Base-by-base conservation (phyloP, 495 filamentous ascomycete species). In the Talaromyces stipitatus region DNA sequence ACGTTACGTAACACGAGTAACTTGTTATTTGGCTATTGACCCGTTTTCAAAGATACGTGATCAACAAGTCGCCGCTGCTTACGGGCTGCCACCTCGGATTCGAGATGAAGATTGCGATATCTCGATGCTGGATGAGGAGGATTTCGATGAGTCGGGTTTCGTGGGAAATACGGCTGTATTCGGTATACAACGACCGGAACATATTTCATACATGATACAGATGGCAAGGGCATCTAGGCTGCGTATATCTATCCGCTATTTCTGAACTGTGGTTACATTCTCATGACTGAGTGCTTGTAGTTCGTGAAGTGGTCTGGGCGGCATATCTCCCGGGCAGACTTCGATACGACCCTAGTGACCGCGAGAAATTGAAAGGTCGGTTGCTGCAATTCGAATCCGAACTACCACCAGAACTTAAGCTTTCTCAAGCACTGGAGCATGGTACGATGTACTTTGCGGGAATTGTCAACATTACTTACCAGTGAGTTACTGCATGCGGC, bases 31-130 rank as follows among this genome's bases (percentile, higher is more conserved):
- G 33, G 26, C 14, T 23, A 10, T 22, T 29, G 27, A 18, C 11
- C 18, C 10, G 10, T 29, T 28, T 27, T 2, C 45, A 29, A 50
- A 74, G 70, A 66, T 72, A 8, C 67, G 72, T 18, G 72, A 75
- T 29, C 72, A 75, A 54, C 72, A 75, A 61, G 72, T 69, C 22
- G 71, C 72, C 0, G 70, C 70, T 16, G 72, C 72, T 3, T 55
- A 72, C 1, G 72, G 72, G 6, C 50, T 75, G 1, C 72, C 72
- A 2, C 64, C 72, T 18, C 62, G 72, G 6, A 76, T 75, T n/a
- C 69, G 72, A 7, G 73, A 78, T 29, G 74, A 78, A 58, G 76
- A 77, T 41, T 77, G 76, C 41, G 73, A 77, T 55, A 67, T 74
- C 12, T 64, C 68, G 1, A 72, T 72, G 50, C 69, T 78, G 1